Base-by-base conservation (phyloP, 805 yeast species). In the Candida endomychidarum region DNA sequence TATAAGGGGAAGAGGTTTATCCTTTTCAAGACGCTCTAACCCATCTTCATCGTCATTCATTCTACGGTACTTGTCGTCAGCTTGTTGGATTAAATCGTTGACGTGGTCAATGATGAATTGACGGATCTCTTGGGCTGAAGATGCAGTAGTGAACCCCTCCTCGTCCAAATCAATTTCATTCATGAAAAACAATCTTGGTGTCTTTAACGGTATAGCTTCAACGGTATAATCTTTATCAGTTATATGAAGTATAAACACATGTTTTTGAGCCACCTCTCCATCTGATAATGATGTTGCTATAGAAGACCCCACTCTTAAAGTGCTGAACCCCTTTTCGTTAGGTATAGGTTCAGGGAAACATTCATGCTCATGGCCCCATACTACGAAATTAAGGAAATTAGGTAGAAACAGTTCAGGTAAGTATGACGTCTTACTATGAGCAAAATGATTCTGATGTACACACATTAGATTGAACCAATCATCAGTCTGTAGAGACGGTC, bases 361-460 rank as follows among this genome's bases (percentile, higher is more conserved):
- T 57, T 93, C 97, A 61, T 93, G 99, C 58, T 93, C 99, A 60
- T 93, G 99, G 12, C 99, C 99, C 99, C 99, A 93, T 2, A 90
- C 65, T 0, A 93, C 81, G 41, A 91, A 68, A 55, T 93, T 89
- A 34, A 93, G 53, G 56, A 90, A 89, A 7, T 73, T 67, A 0
- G 98, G 99, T 17, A 93, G 63, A 50, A 86, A 84, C 38, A 72
- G 74, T 48, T 90, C 98, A 5, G 97, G 98, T 4, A 93, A 67
- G 48, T 84, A 84, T 4, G 87, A 81, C 0, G 95, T 86, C 31
- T 80, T 79, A 1, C 95, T 78, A 52, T 90, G 90, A 4, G 83
- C 79, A 2, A 81, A 75, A 56, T 86, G 96, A 61, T 93, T 93
- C 61, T 93, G 99, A 60, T 93, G 99, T 7, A 93, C 83, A 34